Evolutionary conservation across 2,329 filamentous ascomycete species (phyloP), one percentile per base, ranked within the genome.

Genomic region (Leptographium galeiforme): DNA sequence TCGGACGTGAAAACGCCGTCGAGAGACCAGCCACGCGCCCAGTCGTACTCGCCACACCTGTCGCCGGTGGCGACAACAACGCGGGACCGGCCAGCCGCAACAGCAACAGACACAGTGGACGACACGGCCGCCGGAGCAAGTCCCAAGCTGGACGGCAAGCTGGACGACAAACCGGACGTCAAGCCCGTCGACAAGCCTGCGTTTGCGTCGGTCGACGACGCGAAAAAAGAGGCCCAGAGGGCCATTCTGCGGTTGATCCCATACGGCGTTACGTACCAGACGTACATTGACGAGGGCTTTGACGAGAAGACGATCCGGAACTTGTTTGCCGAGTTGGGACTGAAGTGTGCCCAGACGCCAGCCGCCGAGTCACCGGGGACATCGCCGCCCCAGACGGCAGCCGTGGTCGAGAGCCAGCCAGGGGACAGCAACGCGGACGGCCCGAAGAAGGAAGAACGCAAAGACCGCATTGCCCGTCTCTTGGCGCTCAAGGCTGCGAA

Each of bases 401-500:
- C 52, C 14, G 41, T 44, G 34, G 30, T 36, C 14, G n/a, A 46
- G 25, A 48, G 16, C 12, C 44, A 40, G 16, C 14, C 8, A 14
- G 33, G 18, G 43, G 32, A 18, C 25, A 48, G 34, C 13, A 19
- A 16, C 47, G 16, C 18, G 13, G 25, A 36, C 19, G 48, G 39
- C 1, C 39, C 55, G 1, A 56, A 58, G 25, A 47, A 55, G n/a
- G 73, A 85, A 58, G 81, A 86, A 61, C 77, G 87, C 25, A 87
- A 87, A 60, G 85, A 89, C 58, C 80, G 87, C 44, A 87, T 91
- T 56, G 85, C 86, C 5, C 80, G 84, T 49, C 75, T 89, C 53
- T 73, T 89, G 53, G 86, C 86, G n/a, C 81, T 79, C 1, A 55
- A 52, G 64, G 77, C 76, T 3, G 45, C 57, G 4, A 59, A 59